Percentiles rank a stretch among this genome's conserved stretches.
These are phyloP conservation scores for Dryadomyces sulphureus DNA, from an alignment of 2,329 filamentous ascomycete species.

Conservation along the genomic window DNA sequence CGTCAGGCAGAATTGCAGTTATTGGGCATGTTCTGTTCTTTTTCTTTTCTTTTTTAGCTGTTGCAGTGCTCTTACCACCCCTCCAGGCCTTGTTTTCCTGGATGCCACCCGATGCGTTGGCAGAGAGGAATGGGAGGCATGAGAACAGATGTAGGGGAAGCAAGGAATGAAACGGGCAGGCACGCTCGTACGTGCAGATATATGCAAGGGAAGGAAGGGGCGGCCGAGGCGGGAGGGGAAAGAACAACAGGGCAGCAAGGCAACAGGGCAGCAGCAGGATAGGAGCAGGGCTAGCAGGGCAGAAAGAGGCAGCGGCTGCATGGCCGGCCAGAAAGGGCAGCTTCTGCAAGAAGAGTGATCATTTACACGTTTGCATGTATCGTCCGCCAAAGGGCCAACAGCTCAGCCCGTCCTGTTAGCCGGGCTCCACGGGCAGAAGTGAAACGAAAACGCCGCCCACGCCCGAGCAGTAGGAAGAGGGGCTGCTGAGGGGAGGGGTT, in stretches of 20 bases:
- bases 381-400: no score
- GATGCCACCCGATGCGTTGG: constrained; percentile 10
- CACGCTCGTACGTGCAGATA: background rate
- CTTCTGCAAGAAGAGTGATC: no score
- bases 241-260: background rate
- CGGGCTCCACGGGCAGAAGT: background rate
- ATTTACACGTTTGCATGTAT: no score
- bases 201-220: no score
- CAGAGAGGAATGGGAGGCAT: background rate
- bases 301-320: background rate
- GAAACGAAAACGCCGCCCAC: background rate
- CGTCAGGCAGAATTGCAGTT: constrained; percentile 33
- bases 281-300: no score
- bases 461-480: background rate
- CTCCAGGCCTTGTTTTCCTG: background rate
- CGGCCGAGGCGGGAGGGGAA: background rate
- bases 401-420: no score
- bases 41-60: background rate
- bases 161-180: background rate
- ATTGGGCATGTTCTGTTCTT: constrained; percentile 19
- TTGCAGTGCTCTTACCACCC: background rate
- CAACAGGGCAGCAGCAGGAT: background rate
- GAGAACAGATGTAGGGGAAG: constrained; percentile 1
- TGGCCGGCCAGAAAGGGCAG: no score
- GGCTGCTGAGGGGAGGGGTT: background rate